A percentile compares a stretch with the other conserved stretches of the same genome.
phyloP scores from a whole-genome alignment of 495 filamentous ascomycete genomes.

The Xylaria castorea region DNA sequence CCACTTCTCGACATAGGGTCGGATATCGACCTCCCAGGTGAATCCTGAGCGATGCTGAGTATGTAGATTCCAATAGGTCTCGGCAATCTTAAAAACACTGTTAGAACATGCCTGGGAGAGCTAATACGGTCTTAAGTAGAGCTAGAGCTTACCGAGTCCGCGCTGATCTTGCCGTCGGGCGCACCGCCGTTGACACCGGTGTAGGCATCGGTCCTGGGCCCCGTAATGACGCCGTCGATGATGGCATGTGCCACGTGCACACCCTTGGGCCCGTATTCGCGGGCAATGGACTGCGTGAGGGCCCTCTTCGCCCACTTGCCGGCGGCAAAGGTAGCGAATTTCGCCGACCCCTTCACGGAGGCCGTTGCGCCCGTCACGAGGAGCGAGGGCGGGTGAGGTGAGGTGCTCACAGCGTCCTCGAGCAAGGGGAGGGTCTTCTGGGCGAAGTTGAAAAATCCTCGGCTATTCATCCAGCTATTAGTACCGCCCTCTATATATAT shows the following conservation, averaged over 20 bases:
- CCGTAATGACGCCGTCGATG: constrained; percentile 88
- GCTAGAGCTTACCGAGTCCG: constrained; percentile 72
- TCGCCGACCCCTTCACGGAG: constrained; percentile 71
- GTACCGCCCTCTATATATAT: neutral
- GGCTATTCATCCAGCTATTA: constrained; percentile 46
- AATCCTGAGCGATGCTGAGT: constrained; percentile 80
- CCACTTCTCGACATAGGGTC: constrained; percentile 81
- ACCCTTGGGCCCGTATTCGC: constrained; percentile 86
- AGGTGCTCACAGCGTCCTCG: constrained; percentile 56
- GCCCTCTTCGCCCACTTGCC: constrained; percentile 74
- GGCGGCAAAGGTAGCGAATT: constrained; percentile 67
- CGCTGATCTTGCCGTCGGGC: constrained; percentile 75
- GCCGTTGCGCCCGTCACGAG: constrained; percentile 91
- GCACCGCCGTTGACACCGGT: constrained; percentile 55
- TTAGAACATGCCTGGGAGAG: neutral
- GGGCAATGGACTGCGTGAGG: constrained; percentile 74
- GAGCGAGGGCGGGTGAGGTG: constrained; percentile 71
- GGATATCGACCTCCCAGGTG: constrained; percentile 82
- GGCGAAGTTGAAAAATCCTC: constrained; percentile 80
- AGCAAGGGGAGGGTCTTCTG: constrained; percentile 74
- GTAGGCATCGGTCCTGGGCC: constrained; percentile 69
- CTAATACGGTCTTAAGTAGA: neutral
- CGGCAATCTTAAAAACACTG: constrained; percentile 71
- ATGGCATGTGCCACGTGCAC: constrained; percentile 85
- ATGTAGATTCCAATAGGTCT: constrained; percentile 85